phyloP scores from a whole-genome alignment of 2,329 filamentous ascomycete species.

The Paracamarosporium sp. region DNA sequence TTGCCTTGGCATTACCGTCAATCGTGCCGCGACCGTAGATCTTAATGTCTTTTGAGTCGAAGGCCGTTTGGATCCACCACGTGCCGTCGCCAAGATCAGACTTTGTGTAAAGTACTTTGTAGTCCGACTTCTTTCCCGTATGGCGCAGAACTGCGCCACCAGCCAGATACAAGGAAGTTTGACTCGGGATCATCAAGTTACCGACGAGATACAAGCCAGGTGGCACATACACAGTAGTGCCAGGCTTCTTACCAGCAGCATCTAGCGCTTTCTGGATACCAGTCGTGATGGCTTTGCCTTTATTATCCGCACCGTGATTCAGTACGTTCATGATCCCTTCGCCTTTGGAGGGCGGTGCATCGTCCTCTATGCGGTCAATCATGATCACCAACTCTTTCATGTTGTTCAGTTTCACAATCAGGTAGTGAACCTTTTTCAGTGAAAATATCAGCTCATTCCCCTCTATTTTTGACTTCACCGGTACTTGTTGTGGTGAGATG shows the following conservation, averaged over 20 bases:
- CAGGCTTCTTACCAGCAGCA: slow-evolving; percentile 6
- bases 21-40: slow-evolving; percentile 13
- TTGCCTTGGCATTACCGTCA: slow-evolving; percentile 4
- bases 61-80: slow-evolving; percentile 14
- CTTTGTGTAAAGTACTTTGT: slow-evolving; percentile 12
- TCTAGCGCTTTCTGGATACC: slow-evolving; percentile 14
- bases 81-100: slow-evolving; percentile 15
- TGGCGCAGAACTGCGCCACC: slow-evolving; percentile 12
- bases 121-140: slow-evolving; percentile 10
- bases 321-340: slow-evolving; percentile 9
- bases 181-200: slow-evolving; percentile 9
- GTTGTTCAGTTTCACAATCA: slow-evolving; percentile 15
- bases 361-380: slow-evolving; percentile 12
- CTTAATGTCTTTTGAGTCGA: slow-evolving; percentile 12
- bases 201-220: slow-evolving; percentile 11
- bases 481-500: slow-evolving; percentile 6
- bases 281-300: slow-evolving; percentile 3
- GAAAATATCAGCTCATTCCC: slow-evolving; percentile 10
- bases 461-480: slow-evolving; percentile 1
- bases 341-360: slow-evolving; percentile 10
- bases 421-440: slow-evolving; percentile 11
- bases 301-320: slow-evolving; percentile 12
- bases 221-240: slow-evolving; percentile 14
- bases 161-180: slow-evolving; percentile 8
- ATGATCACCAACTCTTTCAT: slow-evolving; percentile 10